Evolutionary conservation across 2,329 filamentous ascomycete species (phyloP), one percentile per base, ranked within the genome.

Genomic region (Proliferodiscus dingleyae): DNA sequence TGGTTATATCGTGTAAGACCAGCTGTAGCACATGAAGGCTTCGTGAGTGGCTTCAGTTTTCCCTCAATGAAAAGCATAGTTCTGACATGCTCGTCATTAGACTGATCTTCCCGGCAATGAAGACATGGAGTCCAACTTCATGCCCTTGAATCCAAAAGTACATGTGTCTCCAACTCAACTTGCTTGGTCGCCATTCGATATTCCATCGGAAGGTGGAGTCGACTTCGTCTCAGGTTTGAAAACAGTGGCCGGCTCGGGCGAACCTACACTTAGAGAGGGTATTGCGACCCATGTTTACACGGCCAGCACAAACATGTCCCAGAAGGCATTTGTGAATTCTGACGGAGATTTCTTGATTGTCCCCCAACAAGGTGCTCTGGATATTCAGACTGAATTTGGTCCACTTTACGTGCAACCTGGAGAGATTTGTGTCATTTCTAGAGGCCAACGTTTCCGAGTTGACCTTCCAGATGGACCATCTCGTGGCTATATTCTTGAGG

Each of bases 341-440:
- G 81, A 86, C 51, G 81, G 81, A 5, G 81, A 85, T 56, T 74
- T 82, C 54, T 68, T 85, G 39, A 79, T 85, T 38, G 71, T 84
- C 4, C 78, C 75, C 1, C 80, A 85, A 51, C 72, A 79, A 53
- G 81, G 81, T n/a, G 21, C 29, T 18, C 44, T 59, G 3, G 54
- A 85, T 43, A 82, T 85, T 44, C 79, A 82, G 58, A 85, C 81
- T 6, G 81, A 85, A 58, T 56, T 50, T 49, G 54, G 48, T 8
- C 47, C 45, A 15, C 60, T 83, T 2, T 70, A 79, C 37, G 78
- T 85, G 4, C 74, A 78, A 28, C 81, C 80, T 0, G 81, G 81
- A 29, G 80, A 84, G 61, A 76, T 85, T 43, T 75, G 72, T 42
- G 74, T 85, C 11, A 79, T 85, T 28, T 81, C 80, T 13, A 70